These are phyloP conservation scores for Globisporangium parvum DNA, from an alignment of 352 stramenopile genomes.

Conservation along the genomic window DNA sequence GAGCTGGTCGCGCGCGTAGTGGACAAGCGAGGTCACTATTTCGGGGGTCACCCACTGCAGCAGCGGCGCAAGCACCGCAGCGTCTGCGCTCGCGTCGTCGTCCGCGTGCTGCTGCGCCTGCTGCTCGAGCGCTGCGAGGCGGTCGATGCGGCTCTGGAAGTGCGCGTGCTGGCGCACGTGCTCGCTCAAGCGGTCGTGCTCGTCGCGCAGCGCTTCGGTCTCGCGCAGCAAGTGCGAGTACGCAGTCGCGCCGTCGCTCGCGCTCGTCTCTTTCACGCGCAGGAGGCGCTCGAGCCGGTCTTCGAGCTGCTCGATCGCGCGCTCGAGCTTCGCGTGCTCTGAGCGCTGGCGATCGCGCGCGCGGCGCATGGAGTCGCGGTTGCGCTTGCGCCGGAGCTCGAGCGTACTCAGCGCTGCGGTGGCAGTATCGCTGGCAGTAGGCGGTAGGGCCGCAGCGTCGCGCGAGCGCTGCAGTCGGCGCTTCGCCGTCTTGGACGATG, in stretches of 20 bases:
- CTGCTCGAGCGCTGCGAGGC: slow-evolving; percentile 12
- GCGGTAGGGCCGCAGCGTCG: too few relatives aligned
- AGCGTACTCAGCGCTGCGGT: slow-evolving; percentile 10
- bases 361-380: slow-evolving; percentile 42
- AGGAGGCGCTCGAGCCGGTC: slow-evolving; percentile 18
- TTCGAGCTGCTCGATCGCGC: slow-evolving; percentile 26
- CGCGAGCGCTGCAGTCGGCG: too few relatives aligned
- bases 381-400: slow-evolving; percentile 27
- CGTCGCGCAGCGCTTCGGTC: slow-evolving; percentile 17
- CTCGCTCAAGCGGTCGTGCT: slow-evolving; percentile 17
- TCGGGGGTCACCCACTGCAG: slow-evolving; percentile 14
- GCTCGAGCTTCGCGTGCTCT: slow-evolving; percentile 20
- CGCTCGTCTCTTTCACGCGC: slow-evolving; percentile 1
- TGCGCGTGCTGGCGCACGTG: slow-evolving; percentile 15
- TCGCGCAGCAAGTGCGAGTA: slow-evolving; percentile 18
- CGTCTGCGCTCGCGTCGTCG: slow-evolving; percentile 7
- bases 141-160: slow-evolving; percentile 14
- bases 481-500: not conserved
- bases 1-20: slow-evolving; percentile 20
- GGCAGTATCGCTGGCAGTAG: too few relatives aligned
- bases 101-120: slow-evolving; percentile 4
- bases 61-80: slow-evolving; percentile 9
- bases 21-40: slow-evolving; percentile 12
- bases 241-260: too few relatives aligned
- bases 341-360: slow-evolving; percentile 22